Percentiles rank a stretch among this genome's conserved stretches.
Conservation (phyloP, 768 basidiomycete species). For the Lactifluus volemus region DNA sequence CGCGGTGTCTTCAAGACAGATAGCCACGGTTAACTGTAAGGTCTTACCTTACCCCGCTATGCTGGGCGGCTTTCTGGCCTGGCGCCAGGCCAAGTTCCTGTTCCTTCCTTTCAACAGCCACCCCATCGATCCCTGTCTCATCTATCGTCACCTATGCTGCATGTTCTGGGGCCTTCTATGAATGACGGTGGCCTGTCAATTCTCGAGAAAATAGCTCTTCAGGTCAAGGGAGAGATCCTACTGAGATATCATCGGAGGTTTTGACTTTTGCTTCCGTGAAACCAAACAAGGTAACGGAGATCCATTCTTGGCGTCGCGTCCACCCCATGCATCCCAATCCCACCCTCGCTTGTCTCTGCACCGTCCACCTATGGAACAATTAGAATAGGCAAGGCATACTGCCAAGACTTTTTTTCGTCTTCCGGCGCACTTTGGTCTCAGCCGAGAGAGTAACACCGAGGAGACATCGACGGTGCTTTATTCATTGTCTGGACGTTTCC, state of each 20-base stretch:
- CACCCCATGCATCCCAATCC: background rate
- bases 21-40: background rate
- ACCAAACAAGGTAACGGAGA: slow-evolving; percentile 12
- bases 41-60: background rate
- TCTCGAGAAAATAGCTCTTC: background rate
- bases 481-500: background rate
- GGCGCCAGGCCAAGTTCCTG: slow-evolving; percentile 5
- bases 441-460: background rate
- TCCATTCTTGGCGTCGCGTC: background rate
- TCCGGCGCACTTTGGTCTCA: background rate
- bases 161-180: background rate
- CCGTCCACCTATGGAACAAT: background rate
- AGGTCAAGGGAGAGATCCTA: background rate
- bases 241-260: background rate
- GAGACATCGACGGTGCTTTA: background rate
- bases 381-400: background rate
- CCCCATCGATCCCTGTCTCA: background rate
- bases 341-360: background rate
- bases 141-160: background rate
- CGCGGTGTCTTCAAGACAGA: slow-evolving; percentile 10
- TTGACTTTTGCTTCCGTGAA: slow-evolving; percentile 7
- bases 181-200: background rate
- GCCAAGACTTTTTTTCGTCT: background rate
- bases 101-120: background rate
- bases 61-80: background rate